Evolutionary conservation across 345 rosid genomes (phyloP).

Genomic region (Aquilaria yunnanensis): DNA sequence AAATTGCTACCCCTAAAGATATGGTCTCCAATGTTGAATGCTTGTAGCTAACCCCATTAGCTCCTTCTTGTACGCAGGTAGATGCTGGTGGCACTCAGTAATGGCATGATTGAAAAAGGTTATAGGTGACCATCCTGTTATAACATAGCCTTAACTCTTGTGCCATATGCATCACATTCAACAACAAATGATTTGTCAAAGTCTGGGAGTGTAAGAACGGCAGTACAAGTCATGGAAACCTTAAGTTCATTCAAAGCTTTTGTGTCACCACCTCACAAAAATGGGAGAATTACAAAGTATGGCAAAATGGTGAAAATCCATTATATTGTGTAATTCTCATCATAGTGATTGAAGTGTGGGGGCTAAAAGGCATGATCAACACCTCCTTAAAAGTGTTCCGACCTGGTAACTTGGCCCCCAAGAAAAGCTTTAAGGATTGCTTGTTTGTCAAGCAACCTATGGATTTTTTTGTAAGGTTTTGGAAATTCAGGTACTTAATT

Average conservation of each 20-base stretch:
- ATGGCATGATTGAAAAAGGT: background rate
- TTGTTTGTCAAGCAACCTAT: too few relatives aligned
- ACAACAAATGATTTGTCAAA: background rate
- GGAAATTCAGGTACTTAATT: too few relatives aligned
- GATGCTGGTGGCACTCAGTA: background rate
- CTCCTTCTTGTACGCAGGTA: constrained; percentile 2
- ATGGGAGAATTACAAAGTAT: too few relatives aligned
- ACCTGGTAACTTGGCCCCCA: too few relatives aligned
- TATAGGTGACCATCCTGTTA: background rate
- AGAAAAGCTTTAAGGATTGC: too few relatives aligned
- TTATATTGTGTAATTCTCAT: too few relatives aligned
- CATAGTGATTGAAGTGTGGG: too few relatives aligned
- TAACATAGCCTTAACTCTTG: background rate
- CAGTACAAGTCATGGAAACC: background rate
- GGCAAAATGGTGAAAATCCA: too few relatives aligned
- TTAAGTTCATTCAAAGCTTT: background rate
- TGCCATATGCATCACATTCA: background rate
- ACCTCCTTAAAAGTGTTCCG: too few relatives aligned
- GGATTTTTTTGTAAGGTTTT: too few relatives aligned
- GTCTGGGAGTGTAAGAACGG: background rate
- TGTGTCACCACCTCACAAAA: too few relatives aligned
- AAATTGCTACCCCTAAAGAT: background rate
- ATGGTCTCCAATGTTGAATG: background rate
- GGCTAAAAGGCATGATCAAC: too few relatives aligned
- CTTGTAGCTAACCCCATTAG: background rate